A percentile compares a stretch with the other conserved stretches of the same genome.
These are phyloP conservation scores for Tylopilus intermedius DNA, from an alignment of 768 basidiomycete genomes.

Conservation along the genomic window DNA sequence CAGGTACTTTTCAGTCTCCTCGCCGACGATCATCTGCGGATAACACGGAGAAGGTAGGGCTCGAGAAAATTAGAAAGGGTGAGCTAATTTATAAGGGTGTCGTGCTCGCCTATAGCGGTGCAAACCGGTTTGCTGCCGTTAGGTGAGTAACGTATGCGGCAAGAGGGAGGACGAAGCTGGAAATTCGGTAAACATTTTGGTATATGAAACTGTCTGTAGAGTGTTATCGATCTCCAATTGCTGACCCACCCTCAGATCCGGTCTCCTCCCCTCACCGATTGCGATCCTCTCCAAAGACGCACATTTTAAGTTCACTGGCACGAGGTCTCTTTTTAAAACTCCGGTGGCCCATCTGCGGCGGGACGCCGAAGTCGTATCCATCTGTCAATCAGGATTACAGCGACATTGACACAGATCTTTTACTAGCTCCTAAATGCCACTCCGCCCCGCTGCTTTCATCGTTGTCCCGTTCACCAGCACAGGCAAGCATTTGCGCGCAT, in stretches of 20 bases:
- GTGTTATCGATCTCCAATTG: no score
- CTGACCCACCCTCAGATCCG: no score
- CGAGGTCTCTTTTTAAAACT: neutral
- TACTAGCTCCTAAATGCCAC: conserved; percentile 40
- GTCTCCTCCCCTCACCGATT: no score
- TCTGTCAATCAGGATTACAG: neutral
- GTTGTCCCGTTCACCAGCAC: conserved; percentile 33
- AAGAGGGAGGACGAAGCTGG: neutral
- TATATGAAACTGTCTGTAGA: neutral
- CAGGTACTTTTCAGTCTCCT: conserved; percentile 29
- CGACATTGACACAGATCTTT: neutral
- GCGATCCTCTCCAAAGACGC: no score
- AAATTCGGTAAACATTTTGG: neutral
- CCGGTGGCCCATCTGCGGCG: neutral
- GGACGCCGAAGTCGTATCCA: no score
- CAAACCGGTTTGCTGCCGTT: conserved; percentile 18
- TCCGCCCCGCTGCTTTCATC: conserved; percentile 66
- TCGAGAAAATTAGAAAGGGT: neutral
- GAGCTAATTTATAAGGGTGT: conserved; percentile 20
- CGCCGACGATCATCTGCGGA: conserved; percentile 16
- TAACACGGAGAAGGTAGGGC: neutral
- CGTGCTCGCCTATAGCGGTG: conserved; percentile 1
- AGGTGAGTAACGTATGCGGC: conserved; percentile 6
- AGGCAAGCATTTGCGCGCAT: conserved; percentile 46
- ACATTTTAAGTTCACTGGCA: no score